Evolutionary conservation across 192 early-diverging fungal genomes (phyloP).

Genomic region (Linnemannia zychae): DNA sequence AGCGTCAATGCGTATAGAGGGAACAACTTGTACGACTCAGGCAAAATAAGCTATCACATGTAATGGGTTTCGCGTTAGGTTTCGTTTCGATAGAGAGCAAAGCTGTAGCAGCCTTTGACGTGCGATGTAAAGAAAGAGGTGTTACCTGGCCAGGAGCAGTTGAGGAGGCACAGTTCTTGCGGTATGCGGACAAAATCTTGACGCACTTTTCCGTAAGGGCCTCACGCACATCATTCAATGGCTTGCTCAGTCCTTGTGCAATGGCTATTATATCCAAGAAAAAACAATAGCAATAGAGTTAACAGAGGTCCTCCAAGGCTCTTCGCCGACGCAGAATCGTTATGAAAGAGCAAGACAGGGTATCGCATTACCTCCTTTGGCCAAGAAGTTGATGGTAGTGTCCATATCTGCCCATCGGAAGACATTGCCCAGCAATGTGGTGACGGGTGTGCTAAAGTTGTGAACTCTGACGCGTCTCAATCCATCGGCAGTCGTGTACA

Average conservation of each 20-base stretch:
- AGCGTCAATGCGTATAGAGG: conserved; percentile 89
- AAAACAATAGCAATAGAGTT: not conserved
- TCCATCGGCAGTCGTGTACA: conserved; percentile 94
- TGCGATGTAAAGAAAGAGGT: conserved; percentile 6
- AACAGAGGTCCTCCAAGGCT: too few species aligned
- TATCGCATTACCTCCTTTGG: conserved; percentile 73
- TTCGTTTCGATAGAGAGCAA: not conserved
- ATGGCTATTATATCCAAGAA: conserved; percentile 64
- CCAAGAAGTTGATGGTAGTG: conserved; percentile 88
- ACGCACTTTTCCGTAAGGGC: conserved; percentile 89
- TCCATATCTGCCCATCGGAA: conserved; percentile 95
- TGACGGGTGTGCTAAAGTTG: conserved; percentile 85
- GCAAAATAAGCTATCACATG: conserved; percentile 83
- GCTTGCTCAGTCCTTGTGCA: conserved; percentile 75
- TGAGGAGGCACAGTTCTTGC: conserved; percentile 90
- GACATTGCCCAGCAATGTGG: conserved; percentile 80
- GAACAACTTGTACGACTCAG: conserved; percentile 95
- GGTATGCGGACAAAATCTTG: conserved; percentile 90
- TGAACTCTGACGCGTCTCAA: conserved; percentile 93
- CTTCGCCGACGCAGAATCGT: too few species aligned
- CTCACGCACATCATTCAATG: conserved; percentile 83
- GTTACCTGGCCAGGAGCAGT: conserved; percentile 85
- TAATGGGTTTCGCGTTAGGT: not conserved
- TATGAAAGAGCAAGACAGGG: too few species aligned
- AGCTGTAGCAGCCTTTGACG: not conserved